Conservation (phyloP, 2,329 filamentous ascomycete genomes). For the Claviceps sorghi region DNA sequence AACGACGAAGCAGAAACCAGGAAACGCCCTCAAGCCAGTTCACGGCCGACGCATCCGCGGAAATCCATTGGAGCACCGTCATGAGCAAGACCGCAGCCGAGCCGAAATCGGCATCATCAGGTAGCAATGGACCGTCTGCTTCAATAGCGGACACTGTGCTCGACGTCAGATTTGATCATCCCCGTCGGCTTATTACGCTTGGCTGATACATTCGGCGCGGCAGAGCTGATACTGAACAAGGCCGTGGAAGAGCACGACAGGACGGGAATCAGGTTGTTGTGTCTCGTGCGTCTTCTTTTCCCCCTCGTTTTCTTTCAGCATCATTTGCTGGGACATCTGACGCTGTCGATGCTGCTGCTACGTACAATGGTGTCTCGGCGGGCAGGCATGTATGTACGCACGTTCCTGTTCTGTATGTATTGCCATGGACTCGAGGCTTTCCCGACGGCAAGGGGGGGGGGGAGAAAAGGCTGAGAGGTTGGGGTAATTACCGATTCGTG, state of each 20-base stretch:
- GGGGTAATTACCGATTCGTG: background rate
- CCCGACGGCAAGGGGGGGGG: too few relatives aligned
- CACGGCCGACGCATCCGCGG: background rate
- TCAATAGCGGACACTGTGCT: background rate
- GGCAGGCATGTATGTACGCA: too few relatives aligned
- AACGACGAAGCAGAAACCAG: background rate
- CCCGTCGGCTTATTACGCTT: background rate
- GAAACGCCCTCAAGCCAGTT: background rate
- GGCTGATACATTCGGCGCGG: background rate
- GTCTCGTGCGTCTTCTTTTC: background rate
- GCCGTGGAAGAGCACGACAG: background rate
- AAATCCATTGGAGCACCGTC: background rate
- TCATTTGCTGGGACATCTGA: background rate
- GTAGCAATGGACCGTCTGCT: background rate
- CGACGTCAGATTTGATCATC: background rate
- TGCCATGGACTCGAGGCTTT: too few relatives aligned
- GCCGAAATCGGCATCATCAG: background rate
- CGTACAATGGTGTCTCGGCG: too few relatives aligned
- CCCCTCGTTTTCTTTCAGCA: background rate
- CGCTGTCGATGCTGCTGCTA: background rate
- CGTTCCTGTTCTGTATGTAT: too few relatives aligned
- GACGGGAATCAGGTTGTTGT: background rate
- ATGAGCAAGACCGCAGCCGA: too few relatives aligned
- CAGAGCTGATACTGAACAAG: background rate
- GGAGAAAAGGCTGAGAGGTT: background rate